These are phyloP conservation scores for Nemania sp. DNA, from an alignment of 2,329 filamentous ascomycete genomes.

Conservation along the genomic window DNA sequence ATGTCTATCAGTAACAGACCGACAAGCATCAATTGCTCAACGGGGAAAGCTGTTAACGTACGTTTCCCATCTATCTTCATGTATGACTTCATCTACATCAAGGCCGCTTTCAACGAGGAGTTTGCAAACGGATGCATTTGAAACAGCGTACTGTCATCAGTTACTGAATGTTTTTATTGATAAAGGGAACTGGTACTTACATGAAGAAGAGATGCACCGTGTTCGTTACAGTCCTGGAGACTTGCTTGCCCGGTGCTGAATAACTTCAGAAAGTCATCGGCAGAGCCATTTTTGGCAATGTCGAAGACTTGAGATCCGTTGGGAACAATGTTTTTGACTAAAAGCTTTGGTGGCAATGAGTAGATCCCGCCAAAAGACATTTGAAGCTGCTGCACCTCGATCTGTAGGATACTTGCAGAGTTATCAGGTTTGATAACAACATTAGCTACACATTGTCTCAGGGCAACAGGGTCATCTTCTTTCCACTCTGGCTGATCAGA, in stretches of 20 bases:
- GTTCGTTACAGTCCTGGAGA: conserved; percentile 5
- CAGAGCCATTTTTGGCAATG: neutral
- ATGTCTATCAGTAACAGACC: no score
- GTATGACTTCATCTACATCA: conserved; percentile 10
- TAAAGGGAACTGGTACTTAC: neutral
- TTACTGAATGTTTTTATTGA: neutral
- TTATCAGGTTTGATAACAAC: neutral
- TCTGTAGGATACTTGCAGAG: neutral
- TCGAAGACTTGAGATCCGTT: neutral
- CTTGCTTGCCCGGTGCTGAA: neutral
- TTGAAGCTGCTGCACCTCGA: conserved; percentile 11
- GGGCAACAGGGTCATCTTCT: no score
- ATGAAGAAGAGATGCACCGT: conserved; percentile 6
- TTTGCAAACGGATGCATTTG: neutral
- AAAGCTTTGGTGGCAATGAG: neutral
- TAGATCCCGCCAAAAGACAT: neutral
- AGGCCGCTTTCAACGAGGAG: conserved; percentile 4
- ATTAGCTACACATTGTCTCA: conserved; percentile 9
- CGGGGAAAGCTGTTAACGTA: conserved; percentile 7
- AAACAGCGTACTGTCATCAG: neutral
- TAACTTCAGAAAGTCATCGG: neutral
- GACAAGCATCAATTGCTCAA: no score
- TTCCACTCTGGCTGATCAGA: no score
- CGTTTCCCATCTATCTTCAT: neutral
- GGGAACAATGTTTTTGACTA: conserved; percentile 6